phyloP scores from a whole-genome alignment of 1,284 basidiomycete species.

The Moesziomyces sp. region DNA sequence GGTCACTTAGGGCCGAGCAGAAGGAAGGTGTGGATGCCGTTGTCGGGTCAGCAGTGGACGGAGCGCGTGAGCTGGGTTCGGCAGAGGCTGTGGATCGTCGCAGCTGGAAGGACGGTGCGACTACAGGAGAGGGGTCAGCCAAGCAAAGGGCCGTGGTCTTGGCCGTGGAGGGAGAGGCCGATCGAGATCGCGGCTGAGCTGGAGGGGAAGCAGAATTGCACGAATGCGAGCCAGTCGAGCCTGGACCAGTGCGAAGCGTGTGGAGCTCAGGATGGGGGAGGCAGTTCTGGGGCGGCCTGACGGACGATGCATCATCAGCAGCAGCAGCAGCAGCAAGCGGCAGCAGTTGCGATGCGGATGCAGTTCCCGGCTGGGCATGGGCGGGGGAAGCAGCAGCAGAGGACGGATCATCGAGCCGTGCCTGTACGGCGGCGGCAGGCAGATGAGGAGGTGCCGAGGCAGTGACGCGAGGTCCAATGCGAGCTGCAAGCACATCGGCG shows the following conservation, averaged over 20 bases:
- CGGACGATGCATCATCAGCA: not conserved
- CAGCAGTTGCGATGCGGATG: constrained; percentile 1
- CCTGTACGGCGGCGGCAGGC: not conserved
- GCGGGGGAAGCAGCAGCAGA: not conserved
- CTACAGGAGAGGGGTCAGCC: not conserved
- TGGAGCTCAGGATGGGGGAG: no score
- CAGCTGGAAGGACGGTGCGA: not conserved
- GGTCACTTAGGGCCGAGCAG: constrained; percentile 10
- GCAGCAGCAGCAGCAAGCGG: constrained; percentile 5
- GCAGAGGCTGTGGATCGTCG: not conserved
- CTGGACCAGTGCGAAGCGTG: no score
- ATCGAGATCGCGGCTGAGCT: not conserved
- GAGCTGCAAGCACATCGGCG: not conserved
- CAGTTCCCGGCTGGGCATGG: not conserved
- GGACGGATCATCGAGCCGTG: not conserved
- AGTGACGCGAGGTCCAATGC: not conserved
- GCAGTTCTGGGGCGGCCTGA: no score
- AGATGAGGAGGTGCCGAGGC: not conserved
- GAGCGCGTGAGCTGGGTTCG: not conserved
- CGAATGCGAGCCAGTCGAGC: no score
- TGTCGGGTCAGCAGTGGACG: constrained; percentile 12
- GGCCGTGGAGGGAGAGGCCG: not conserved
- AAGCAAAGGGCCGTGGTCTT: not conserved
- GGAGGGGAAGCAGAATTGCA: not conserved
- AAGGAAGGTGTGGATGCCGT: constrained; percentile 14